Base-by-base conservation (phyloP, 2,329 filamentous ascomycete species). In the Didymella pinodella region DNA sequence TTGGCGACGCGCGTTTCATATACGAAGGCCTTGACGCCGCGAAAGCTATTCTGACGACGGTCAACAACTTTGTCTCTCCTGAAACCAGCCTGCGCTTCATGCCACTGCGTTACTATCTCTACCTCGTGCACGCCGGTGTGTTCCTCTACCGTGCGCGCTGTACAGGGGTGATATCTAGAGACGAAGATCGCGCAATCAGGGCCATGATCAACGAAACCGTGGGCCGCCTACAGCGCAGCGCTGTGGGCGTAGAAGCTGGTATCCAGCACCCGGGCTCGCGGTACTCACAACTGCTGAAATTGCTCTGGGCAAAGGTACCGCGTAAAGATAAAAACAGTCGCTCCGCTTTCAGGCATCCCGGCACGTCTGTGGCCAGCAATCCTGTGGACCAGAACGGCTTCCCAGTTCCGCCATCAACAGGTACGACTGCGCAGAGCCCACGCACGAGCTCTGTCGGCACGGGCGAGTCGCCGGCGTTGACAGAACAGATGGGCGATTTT, bases 1-100 rank as follows among this genome's bases (percentile, higher is more conserved):
- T 82, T 2, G 79, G 80, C 10, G 81, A 83, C 54, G 80, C 80
- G 1, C 71, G 80, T 2, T 82, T 83, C 69, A 83, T 83, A 49
- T 83, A 82, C 65, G 81, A 83, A 67, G 80, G 79, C 0, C 75
- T 83, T 4, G 81, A 83, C 57, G 80, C 81, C 0, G 81, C 81
- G 7, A 82, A 82, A 67, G 80, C 79, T 22, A 75, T 83, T 14
- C 71, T 83, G 3, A 81, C 78, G n/a, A 83, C 81, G 32, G 77
- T 80, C 48, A 83, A 82, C 68, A 82, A 80, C 48, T 83, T 82
- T 54, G 80, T 83, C 22, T 78, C 81, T 55, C 79, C 81, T 0
- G 80, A 82, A 57, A 78, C 77, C 60, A 72, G 75, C 1, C 70
- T 83, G 0, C 77, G 81, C 31, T 82, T 78, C 60, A 82, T 83